Conservation (phyloP, 1,139 yeast species). For the Suhomyces bokatorum region DNA sequence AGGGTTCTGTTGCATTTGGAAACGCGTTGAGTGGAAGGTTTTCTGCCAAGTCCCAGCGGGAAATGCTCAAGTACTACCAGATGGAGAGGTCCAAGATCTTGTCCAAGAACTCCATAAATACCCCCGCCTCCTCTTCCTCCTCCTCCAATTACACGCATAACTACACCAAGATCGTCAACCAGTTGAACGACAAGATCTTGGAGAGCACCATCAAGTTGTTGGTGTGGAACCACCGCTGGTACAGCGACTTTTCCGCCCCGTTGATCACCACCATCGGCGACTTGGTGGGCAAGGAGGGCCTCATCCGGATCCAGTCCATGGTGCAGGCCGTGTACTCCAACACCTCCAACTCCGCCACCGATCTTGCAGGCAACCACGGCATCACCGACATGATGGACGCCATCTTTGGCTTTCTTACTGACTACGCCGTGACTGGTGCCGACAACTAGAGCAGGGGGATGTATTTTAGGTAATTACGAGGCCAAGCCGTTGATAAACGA, state of each 20-base stretch:
- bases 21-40: constrained; percentile 76
- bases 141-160: constrained; percentile 26
- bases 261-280: constrained; percentile 56
- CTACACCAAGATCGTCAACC: constrained; percentile 45
- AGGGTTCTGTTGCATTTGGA: constrained; percentile 81
- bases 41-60: constrained; percentile 78
- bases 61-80: constrained; percentile 66
- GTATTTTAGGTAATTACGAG: background rate
- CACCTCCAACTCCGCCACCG: constrained; percentile 15
- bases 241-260: constrained; percentile 79
- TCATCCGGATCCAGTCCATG: constrained; percentile 71
- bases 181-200: constrained; percentile 60
- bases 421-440: constrained; percentile 44
- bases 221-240: constrained; percentile 99
- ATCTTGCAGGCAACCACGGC: constrained; percentile 51
- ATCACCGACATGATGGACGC: constrained; percentile 61
- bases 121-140: constrained; percentile 15
- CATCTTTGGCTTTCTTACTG: constrained; percentile 49
- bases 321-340: constrained; percentile 68
- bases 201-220: constrained; percentile 72
- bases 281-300: constrained; percentile 73
- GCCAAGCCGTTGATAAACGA: background rate
- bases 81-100: constrained; percentile 44
- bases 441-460: constrained; percentile 30
- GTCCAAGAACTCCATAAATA: constrained; percentile 29